These are phyloP conservation scores for Saturnispora halmiae DNA, from an alignment of 805 yeast genomes.

Conservation along the genomic window DNA sequence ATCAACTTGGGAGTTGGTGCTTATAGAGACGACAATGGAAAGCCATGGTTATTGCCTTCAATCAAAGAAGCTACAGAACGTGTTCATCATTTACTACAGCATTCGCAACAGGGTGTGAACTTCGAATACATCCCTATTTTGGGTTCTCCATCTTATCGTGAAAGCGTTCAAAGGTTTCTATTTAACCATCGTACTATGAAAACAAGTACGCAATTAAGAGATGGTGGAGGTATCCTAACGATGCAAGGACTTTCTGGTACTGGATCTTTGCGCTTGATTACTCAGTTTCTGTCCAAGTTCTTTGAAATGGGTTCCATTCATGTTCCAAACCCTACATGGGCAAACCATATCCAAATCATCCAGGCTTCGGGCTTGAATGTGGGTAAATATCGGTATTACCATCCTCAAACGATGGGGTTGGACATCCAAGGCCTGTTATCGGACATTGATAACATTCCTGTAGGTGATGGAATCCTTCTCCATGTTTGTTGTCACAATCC, in stretches of 20 bases:
- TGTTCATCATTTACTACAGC: constrained; percentile 17
- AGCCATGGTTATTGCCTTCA: constrained; percentile 80
- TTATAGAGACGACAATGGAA: constrained; percentile 82
- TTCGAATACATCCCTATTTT: constrained; percentile 84
- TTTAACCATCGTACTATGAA: constrained; percentile 46
- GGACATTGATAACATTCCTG: constrained; percentile 46
- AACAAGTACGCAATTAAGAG: constrained; percentile 40
- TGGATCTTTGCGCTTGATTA: constrained; percentile 83
- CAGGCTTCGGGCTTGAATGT: constrained; percentile 59
- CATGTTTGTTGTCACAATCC: constrained; percentile 98
- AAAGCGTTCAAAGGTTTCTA: constrained; percentile 58
- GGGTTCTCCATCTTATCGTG: constrained; percentile 64
- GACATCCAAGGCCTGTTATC: constrained; percentile 55
- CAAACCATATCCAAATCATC: constrained; percentile 80
- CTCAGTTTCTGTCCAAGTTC: constrained; percentile 62
- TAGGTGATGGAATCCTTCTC: constrained; percentile 59
- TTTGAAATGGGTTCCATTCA: constrained; percentile 48
- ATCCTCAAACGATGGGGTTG: constrained; percentile 49
- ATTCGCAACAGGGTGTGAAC: constrained; percentile 40
- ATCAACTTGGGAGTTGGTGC: constrained; percentile 77
- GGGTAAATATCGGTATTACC: constrained; percentile 63
- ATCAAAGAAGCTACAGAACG: constrained; percentile 44
- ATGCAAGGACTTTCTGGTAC: constrained; percentile 92
- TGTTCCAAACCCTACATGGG: constrained; percentile 90
- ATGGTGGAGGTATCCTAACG: constrained; percentile 61